Base-by-base conservation (phyloP, 73 alveolate species). In the Blepharisma japonicum region DNA sequence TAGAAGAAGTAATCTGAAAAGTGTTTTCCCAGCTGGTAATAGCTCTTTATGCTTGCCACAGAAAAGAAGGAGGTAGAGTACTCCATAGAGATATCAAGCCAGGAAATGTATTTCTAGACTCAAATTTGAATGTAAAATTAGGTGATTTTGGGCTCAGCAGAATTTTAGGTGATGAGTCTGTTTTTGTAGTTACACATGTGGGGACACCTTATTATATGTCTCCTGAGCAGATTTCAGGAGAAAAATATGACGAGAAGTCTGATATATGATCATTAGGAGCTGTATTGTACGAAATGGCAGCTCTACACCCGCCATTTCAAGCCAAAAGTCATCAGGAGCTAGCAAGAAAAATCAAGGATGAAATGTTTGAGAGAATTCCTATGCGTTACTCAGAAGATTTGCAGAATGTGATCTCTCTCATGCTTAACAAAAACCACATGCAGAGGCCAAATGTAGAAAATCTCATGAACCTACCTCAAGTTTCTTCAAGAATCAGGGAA, bases 171-270 rank as follows among this genome's bases (percentile, higher is more conserved):
- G 88, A 83, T 11, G 94, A 95, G 67, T 91, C 98, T 14, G 78
- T 81, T 25, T 95, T 79, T 85, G 99, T 98, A 23, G 91, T 92
- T 77, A 94, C 99, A 7, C 91, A 92, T 68, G 98, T 96, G 3
- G 99, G 98, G 6, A 96, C 99, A 2, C 99, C 98, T 0, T 96
- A 94, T 81, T 96, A 96, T 70, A 96, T 96, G 99, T 89, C 97
- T n/a, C 99, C 99, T 6, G 99, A 96, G 76, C 90, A 91, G 81
- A 96, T 96, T 9, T 94, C 91, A 55, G 99, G 94, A 68, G 77
- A 84, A 23, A 94, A 88, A 80, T 96, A 96, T 87, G 94, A 96
- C 86, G 98, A 94, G 81, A 94, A 96, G 77, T 89, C 98, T 55
- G 99, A 96, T 78, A 96, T 96, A 25, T 96, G 99, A 98, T 90